Conservation (phyloP, 1,284 basidiomycete genomes). For the Thelephora terrestris region DNA sequence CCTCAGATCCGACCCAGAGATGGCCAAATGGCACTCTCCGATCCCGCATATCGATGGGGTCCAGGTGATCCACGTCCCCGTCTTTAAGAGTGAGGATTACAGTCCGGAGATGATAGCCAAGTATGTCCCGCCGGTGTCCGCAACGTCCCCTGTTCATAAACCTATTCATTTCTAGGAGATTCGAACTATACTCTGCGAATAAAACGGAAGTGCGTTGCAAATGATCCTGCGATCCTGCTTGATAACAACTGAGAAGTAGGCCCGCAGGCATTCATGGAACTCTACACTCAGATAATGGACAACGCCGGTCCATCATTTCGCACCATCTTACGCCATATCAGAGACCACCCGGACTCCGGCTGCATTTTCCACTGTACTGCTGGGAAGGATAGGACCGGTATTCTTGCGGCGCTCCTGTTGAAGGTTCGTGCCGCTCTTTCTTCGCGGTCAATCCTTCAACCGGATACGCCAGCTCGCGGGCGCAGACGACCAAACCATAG, state of each 20-base stretch:
- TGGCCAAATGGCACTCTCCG: conserved; percentile 57
- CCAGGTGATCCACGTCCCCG: conserved; percentile 47
- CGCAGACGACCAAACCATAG: conserved; percentile 50
- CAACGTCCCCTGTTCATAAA: conserved; percentile 5
- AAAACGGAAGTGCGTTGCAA: conserved; percentile 53
- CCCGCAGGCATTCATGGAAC: conserved; percentile 67
- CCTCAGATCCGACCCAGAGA: conserved; percentile 68
- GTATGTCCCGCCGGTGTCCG: conserved; percentile 35
- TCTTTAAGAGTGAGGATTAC: conserved; percentile 66
- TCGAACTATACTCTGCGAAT: conserved; percentile 66
- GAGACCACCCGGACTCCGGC: conserved; percentile 52
- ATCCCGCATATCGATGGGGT: conserved; percentile 53
- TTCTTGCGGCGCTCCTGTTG: conserved; percentile 63
- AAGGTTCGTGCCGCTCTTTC: conserved; percentile 33
- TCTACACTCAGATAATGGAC: conserved; percentile 72
- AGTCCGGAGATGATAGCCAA: conserved; percentile 73
- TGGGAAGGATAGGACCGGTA: conserved; percentile 72
- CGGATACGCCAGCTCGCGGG: conserved; percentile 47
- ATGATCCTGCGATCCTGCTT: neutral
- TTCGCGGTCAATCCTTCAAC: too few relatives aligned
- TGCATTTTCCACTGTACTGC: conserved; percentile 69
- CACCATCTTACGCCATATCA: conserved; percentile 54
- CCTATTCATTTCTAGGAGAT: conserved; percentile 37
- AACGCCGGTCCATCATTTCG: conserved; percentile 57
- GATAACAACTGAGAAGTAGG: neutral